Base-by-base conservation (phyloP, 208 protist species). In the Crithidia thermophila region DNA sequence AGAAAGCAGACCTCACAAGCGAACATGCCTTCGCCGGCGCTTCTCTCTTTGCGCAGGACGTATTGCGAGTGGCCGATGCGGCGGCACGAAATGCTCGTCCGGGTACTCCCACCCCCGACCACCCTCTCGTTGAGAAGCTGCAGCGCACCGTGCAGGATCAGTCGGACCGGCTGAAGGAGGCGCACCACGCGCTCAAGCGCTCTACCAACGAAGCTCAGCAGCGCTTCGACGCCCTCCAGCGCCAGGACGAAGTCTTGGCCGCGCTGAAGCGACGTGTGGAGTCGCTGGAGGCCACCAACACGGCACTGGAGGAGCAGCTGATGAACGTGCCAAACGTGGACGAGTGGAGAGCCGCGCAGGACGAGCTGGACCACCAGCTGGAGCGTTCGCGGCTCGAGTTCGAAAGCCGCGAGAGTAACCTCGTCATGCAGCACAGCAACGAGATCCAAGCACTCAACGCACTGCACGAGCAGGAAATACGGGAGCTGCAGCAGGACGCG, bases 401-500 rank as follows among this genome's bases (percentile, higher is more conserved):
- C 66, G 55, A 71, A 2, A 55, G 42, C 0, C 79, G 84, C 1
- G 87, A 93, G 51, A 69, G 61, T 21, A 59, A 68, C 14, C 73
- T 93, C 0, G 79, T 89, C 36, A 45, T 81, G 9, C 81, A 89
- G 46, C 85, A 94, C 72, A 72, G 71, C 30, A 81, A 88, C 31
- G 90, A 93, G 53, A 62, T 94, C 16, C 74, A 91, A 57, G 67
- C 79, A 0, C 76, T 92, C 27, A 57, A 75, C 10, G 68, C 74
- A 5, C 39, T 45, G 13, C 78, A 93, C 28, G 87, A 91, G 67
- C 51, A 66, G 8, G 85, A 89, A 20, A 16, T 93, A 36, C 55
- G 68, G 0, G 72, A 76, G 49, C 16, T 88, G 30, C 77, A 78
- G 34, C 67, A 62, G 0, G 84, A 92, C 31, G 72, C 64, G 33